A percentile compares a stretch with the other conserved stretches of the same genome.
phyloP scores from a whole-genome alignment of 2,329 filamentous ascomycete species.

The Magnaporthiopsis incrustans region DNA sequence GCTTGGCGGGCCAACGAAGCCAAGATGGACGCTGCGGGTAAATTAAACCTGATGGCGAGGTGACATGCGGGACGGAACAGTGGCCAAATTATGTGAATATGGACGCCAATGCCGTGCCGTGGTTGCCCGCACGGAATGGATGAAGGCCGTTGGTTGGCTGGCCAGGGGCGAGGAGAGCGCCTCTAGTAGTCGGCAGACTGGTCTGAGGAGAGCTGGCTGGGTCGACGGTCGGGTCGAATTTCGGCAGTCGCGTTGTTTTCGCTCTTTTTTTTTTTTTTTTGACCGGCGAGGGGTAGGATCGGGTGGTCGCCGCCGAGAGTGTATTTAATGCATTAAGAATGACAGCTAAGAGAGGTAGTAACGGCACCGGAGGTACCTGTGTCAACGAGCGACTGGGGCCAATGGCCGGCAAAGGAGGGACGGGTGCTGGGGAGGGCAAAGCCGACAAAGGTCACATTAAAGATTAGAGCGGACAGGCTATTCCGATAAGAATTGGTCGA shows the following conservation, averaged over 20 bases:
- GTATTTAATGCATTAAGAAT: neutral
- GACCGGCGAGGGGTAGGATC: neutral
- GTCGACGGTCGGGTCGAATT: neutral
- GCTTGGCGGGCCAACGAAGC: neutral
- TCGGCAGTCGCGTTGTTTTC: neutral
- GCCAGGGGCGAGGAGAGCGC: constrained; percentile 1
- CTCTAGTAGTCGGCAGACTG: neutral
- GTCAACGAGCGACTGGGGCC: constrained; percentile 1
- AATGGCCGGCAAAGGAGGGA: neutral
- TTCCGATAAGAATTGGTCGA: neutral
- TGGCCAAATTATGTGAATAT: constrained; percentile 8
- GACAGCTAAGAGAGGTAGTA: neutral
- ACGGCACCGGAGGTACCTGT: neutral
- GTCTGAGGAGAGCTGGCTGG: neutral
- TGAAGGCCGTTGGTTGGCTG: neutral
- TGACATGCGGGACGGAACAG: no score
- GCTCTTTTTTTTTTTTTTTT: neutral
- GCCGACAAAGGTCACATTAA: neutral
- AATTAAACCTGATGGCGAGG: neutral
- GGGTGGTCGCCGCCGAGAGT: neutral
- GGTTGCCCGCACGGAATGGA: neutral
- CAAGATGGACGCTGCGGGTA: neutral
- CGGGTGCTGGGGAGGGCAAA: neutral
- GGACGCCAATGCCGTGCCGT: constrained; percentile 9
- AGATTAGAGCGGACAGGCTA: neutral